Evolutionary conservation across 2,329 filamentous ascomycete genomes (phyloP), one percentile per base, ranked within the genome.

Genomic region (Nothomitra cinnamomea): DNA sequence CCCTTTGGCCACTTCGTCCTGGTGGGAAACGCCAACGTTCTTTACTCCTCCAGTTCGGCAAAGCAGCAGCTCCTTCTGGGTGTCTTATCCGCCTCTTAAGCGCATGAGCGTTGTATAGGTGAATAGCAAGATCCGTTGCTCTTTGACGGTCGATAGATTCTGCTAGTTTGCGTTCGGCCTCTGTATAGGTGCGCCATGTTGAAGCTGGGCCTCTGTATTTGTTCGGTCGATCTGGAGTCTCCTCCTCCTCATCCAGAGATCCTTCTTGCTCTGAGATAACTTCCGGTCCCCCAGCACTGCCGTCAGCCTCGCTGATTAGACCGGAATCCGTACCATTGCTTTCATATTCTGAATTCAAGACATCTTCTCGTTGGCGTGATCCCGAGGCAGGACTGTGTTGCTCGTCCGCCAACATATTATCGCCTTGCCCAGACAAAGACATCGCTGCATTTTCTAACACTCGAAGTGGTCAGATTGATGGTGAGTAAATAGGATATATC

Each of bases 41-140:
- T 56, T 69, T 72, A 56, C 60, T 69, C 55, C 66, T 65, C 68
- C 67, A 70, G 48, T 59, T 55, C 54, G 53, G 58, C 2, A 56
- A n/a, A 8, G 50, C 24, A 61, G 57, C 19, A 17, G 36, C n/a
- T 22, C 22, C 28, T 38, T 43, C 13, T 15, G 58, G 56, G 36
- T 60, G 58, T 42, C 52, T 47, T 24, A 61, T 55, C n/a, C 74
- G 69, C 36, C 69, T 67, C 64, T 83, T 87, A 53, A 94, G 69
- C 36, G 76, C 76, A 67, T 83, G 83, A 0, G 83, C 74, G 65
- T 92, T 87, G 68, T 86, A 94, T 3, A 95, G 70, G 67, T 95
- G 89, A 45, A 82, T 68, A 0, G 78, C 73, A 10, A 95, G 69
- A 62, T 95, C 82, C 53, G 75, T 71, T 40, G 82, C 77, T 36